Conservation (phyloP, 176 grass and related monocot genomes). For the Paspalum notatum region DNA sequence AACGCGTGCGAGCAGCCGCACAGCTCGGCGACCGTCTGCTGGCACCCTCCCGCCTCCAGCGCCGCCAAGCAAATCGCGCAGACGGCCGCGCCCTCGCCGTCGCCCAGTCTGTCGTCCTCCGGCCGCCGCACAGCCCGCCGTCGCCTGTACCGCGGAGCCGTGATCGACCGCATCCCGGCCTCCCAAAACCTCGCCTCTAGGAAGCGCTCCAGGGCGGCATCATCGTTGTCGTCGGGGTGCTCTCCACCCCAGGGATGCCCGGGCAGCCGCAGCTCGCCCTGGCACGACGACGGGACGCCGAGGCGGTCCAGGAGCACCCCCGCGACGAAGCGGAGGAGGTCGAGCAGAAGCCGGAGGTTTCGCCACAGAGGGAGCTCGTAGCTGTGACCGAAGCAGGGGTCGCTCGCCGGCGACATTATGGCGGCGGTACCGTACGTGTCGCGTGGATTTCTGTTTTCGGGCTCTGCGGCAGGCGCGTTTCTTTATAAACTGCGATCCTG, state of each 20-base stretch:
- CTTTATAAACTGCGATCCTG: constrained; percentile 20
- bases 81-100: not conserved
- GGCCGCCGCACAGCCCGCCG: not conserved
- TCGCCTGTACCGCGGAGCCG: not conserved
- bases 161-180: not conserved
- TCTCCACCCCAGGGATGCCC: constrained; percentile 2
- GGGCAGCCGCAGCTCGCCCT: constrained; percentile 29
- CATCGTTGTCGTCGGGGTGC: not conserved
- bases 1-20: constrained; percentile 49
- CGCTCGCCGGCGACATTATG: not conserved
- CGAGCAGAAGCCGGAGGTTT: constrained; percentile 21
- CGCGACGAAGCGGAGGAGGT: constrained; percentile 43
- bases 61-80: constrained; percentile 55
- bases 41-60: constrained; percentile 17
- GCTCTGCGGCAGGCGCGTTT: not conserved
- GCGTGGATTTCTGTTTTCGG: too few species aligned
- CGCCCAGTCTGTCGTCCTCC: not conserved
- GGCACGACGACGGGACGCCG: constrained; percentile 37
- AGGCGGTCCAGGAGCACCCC: constrained; percentile 45
- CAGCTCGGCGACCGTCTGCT: constrained; percentile 37
- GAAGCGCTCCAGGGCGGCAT: constrained; percentile 28
- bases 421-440: too few species aligned
- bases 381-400: not conserved
- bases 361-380: constrained; percentile 23
- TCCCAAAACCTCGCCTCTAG: constrained; percentile 14